Percentiles rank a stretch among this genome's conserved stretches.
These are phyloP conservation scores for Clitoria ternatea DNA, from an alignment of 306 rosid genomes.

Conservation along the genomic window DNA sequence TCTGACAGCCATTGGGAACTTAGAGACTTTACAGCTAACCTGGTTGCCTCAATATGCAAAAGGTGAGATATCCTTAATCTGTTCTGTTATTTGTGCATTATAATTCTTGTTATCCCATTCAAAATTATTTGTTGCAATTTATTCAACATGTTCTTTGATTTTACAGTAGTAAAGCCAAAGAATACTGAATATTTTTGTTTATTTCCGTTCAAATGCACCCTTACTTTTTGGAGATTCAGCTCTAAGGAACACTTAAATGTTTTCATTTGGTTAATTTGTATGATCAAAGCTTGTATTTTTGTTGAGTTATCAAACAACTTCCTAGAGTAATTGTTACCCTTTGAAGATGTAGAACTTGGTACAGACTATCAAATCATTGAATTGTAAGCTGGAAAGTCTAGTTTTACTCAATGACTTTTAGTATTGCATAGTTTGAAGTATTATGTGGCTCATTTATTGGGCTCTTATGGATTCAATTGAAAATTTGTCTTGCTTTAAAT, in stretches of 20 bases:
- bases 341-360: not conserved
- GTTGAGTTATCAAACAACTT: constrained; percentile 3
- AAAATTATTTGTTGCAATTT: not conserved
- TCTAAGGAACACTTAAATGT: not conserved
- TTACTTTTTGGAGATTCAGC: not conserved
- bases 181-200: not conserved
- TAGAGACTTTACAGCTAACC: constrained; percentile 75
- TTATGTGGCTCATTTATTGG: not conserved
- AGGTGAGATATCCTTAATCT: constrained; percentile 45
- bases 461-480: not conserved
- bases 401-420: not conserved
- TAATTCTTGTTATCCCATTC: not conserved
- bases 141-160: not conserved
- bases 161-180: not conserved
- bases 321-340: not conserved
- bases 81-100: constrained; percentile 16
- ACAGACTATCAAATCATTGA: not conserved
- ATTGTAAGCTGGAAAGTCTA: constrained; percentile 1
- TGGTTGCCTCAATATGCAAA: constrained; percentile 82
- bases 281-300: constrained; percentile 6
- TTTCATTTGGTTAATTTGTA: not conserved
- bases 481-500: not conserved
- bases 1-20: constrained; percentile 86
- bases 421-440: not conserved
- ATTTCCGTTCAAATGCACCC: not conserved